Conservation (phyloP, 192 early-diverging fungal species). For the Mortierella claussenii region DNA sequence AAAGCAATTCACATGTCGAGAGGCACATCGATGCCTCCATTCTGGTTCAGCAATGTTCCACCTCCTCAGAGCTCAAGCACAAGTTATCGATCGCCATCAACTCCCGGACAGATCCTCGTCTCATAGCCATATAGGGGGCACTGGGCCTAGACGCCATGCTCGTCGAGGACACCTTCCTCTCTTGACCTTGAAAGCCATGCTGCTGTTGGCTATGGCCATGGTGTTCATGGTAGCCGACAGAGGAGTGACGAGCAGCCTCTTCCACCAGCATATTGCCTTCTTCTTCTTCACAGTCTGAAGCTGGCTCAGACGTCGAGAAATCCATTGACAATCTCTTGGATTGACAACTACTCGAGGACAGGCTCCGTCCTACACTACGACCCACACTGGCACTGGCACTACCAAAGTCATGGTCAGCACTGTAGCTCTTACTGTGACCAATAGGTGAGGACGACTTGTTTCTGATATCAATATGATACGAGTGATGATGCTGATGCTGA, state of each 20-base stretch:
- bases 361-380: conserved; percentile 3
- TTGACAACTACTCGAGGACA: conserved; percentile 3
- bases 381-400: not conserved
- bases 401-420: conserved; percentile 6
- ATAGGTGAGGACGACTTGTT: conserved; percentile 6
- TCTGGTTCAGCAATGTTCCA: conserved; percentile 22
- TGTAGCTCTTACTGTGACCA: conserved; percentile 32
- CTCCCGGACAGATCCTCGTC: conserved; percentile 45
- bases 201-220: not conserved
- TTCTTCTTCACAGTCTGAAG: conserved; percentile 32
- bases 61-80: conserved; percentile 46
- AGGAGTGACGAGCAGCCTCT: no score
- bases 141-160: conserved; percentile 1
- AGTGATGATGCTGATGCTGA: conserved; percentile 29
- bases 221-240: not conserved
- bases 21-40: not conserved
- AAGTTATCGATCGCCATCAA: conserved; percentile 50
- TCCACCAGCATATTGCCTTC: conserved; percentile 33
- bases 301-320: conserved; percentile 28
- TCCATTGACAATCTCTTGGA: conserved; percentile 42
- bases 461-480: conserved; percentile 40
- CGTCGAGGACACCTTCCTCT: not conserved
- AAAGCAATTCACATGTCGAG: not conserved
- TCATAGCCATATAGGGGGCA: conserved; percentile 28
- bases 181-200: not conserved